phyloP scores from a whole-genome alignment of 768 basidiomycete species.

The Mycena leptocephala region DNA sequence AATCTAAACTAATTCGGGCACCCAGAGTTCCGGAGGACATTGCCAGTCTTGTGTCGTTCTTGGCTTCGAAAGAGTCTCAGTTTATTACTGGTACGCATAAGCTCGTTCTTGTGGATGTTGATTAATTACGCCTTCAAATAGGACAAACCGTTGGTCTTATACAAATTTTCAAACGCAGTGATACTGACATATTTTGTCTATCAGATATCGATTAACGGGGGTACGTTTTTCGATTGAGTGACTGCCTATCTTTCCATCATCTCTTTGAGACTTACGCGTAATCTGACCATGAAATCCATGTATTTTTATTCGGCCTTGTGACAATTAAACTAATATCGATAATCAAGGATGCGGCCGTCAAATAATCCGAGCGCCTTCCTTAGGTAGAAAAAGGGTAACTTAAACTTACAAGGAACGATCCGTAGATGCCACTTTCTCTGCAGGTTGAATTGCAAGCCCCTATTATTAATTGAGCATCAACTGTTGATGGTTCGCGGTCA shows the following conservation, averaged over 20 bases:
- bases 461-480: no score
- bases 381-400: no score
- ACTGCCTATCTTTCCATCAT: not conserved
- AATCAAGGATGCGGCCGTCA: no score
- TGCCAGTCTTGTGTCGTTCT: not conserved
- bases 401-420: no score
- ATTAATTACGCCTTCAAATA: not conserved
- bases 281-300: not conserved
- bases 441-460: no score
- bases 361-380: no score
- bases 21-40: not conserved
- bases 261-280: not conserved
- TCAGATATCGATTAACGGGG: constrained; percentile 20
- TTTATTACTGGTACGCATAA: constrained; percentile 16
- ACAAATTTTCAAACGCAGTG: not conserved
- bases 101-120: not conserved
- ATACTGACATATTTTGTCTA: not conserved
- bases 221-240: constrained; percentile 1
- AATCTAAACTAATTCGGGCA: not conserved
- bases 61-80: constrained; percentile 5
- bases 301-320: no score
- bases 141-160: not conserved
- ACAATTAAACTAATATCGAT: no score
- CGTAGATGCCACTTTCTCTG: no score
- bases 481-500: no score